Evolutionary conservation across 2,329 filamentous ascomycete species (phyloP).

Genomic region (Passalora sequoiae): DNA sequence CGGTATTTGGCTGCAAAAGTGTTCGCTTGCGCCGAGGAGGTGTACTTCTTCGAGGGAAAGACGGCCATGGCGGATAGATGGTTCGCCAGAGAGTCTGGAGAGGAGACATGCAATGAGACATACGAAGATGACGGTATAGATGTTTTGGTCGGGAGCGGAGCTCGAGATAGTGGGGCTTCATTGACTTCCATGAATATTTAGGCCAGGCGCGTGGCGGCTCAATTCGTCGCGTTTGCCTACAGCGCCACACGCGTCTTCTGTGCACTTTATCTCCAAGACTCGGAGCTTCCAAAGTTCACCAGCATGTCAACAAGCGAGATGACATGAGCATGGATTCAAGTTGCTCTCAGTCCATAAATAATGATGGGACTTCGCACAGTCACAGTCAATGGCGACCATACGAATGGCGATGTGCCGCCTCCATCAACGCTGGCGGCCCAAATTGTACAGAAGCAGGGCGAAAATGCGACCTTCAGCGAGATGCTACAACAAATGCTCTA

Average conservation of each 20-base stretch:
- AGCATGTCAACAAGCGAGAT: not conserved
- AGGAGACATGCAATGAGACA: not conserved
- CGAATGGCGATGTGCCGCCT: conserved; percentile 37
- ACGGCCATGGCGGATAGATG: conserved; percentile 27
- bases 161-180: too few species aligned
- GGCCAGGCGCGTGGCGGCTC: not conserved
- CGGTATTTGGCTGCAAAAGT: conserved; percentile 74
- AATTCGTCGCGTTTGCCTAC: not conserved
- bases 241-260: not conserved
- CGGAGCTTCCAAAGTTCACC: not conserved
- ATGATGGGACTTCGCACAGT: conserved; percentile 33
- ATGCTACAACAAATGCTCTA: conserved; percentile 61
- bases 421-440: conserved; percentile 85
- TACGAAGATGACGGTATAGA: too few species aligned
- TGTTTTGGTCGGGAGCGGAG: too few species aligned
- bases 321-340: too few species aligned
- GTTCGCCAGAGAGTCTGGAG: not conserved
- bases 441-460: conserved; percentile 67
- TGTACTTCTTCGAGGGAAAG: conserved; percentile 49
- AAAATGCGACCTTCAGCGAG: conserved; percentile 62
- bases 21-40: conserved; percentile 59
- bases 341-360: too few species aligned
- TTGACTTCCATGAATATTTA: too few species aligned
- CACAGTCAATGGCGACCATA: conserved; percentile 10
- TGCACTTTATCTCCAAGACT: not conserved